Evolutionary conservation across 2,329 filamentous ascomycete genomes (phyloP), one percentile per base, ranked within the genome.

Genomic region (Hypoxylon sp.): DNA sequence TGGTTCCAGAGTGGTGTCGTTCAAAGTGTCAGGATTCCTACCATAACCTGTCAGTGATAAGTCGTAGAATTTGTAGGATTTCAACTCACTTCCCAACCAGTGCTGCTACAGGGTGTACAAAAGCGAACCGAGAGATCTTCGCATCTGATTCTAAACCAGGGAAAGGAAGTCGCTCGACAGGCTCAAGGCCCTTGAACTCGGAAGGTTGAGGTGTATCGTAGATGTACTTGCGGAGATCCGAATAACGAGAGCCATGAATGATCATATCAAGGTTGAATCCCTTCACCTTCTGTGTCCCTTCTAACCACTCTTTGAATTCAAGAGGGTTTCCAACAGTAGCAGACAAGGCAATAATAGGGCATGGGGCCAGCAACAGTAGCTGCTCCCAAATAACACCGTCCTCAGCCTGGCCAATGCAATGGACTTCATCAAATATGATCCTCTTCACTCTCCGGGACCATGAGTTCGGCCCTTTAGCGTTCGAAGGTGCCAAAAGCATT

Each of bases 381-480:
- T 94, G 92, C 74, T 95, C 92, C 92, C 91, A 95, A 2, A 94
- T 84, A 1, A 94, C 81, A 58, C 92, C 92, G 71, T 94, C 92
- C 6, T 94, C 90, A 0, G 89, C 86, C 76, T 94, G 89, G 0
- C 92, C 91, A 66, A 95, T 94, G 35, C 88, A 93, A 76, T 95
- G 92, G 1, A 94, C 89, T 80, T 95, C 92, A 74, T 95, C 92
- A 65, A 94, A 94, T 55, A 94, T 93, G 75, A 94, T 94, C 53
- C 91, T 86, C 73, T 88, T 92, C 13, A 94, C 85, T 58, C 90
- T 83, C 3, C 84, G 84, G 0, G 91, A 86, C 92, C 92, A 95
- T 0, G 84, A 78, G 29, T 73, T 80, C 1, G 71, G 53, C 1
- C 82, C 81, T 8, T 85, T 86, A 3, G 91, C 90, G 71, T 94